Conservation (phyloP, 2,329 filamentous ascomycete species). For the Pseudocercospora crystallina region DNA sequence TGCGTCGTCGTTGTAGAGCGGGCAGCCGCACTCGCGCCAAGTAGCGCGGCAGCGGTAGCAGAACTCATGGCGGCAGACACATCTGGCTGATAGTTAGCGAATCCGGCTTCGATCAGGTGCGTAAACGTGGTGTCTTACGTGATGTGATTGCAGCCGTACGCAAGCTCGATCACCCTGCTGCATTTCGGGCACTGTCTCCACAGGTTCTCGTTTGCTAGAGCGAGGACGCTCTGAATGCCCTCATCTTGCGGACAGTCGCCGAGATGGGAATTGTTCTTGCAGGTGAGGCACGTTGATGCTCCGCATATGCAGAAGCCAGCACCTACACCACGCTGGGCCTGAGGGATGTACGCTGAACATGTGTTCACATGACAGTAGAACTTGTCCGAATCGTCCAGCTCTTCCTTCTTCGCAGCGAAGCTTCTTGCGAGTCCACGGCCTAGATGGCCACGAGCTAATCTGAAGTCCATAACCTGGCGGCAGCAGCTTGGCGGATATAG, state of each 20-base stretch:
- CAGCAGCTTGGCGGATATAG: slow-evolving; percentile 18
- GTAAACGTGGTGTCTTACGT: no score
- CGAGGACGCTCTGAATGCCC: background rate
- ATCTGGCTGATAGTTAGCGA: no score
- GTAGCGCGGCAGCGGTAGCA: no score
- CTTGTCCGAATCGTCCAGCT: slow-evolving; percentile 13
- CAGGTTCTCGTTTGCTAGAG: no score
- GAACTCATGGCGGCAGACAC: no score
- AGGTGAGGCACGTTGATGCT: slow-evolving; percentile 1
- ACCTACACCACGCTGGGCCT: background rate
- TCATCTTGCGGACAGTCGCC: slow-evolving; percentile 6
- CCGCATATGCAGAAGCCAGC: background rate
- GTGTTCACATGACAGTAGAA: slow-evolving; percentile 13
- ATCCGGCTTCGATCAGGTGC: no score
- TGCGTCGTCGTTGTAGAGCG: no score
- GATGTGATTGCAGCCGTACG: no score
- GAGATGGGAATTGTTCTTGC: slow-evolving; percentile 2
- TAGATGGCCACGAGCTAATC: background rate
- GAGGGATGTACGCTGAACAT: slow-evolving; percentile 14
- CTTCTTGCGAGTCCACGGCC: background rate
- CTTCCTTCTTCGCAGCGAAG: slow-evolving; percentile 9
- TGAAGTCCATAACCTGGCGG: slow-evolving; percentile 3
- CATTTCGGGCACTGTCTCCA: no score
- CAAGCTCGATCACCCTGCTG: no score
- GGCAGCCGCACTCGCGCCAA: no score